A percentile compares a stretch with the other conserved stretches of the same genome.
phyloP scores from a whole-genome alignment of 768 basidiomycete species.

The Suillus spraguei region DNA sequence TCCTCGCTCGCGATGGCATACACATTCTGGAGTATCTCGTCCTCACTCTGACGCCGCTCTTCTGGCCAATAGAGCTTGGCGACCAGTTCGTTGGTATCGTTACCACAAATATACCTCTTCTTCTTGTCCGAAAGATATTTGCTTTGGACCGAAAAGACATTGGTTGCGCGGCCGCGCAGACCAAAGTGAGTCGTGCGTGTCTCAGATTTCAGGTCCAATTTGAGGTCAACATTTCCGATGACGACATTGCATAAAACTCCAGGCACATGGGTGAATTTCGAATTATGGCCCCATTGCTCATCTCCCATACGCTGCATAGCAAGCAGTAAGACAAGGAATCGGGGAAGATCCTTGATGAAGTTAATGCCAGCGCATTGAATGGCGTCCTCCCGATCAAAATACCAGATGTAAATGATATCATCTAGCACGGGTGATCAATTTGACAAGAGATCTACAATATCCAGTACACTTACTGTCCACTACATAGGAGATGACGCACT shows the following conservation, averaged over 20 bases:
- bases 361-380: slow-evolving; percentile 17
- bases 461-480: not conserved
- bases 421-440: not conserved
- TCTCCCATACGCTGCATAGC: slow-evolving; percentile 15
- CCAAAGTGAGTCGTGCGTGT: slow-evolving; percentile 8
- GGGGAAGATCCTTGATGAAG: slow-evolving; percentile 17
- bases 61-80: slow-evolving; percentile 1
- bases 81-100: not conserved
- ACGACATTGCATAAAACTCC: not conserved
- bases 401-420: slow-evolving; percentile 9
- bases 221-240: not conserved
- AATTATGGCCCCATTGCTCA: slow-evolving; percentile 16
- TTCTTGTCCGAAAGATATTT: not conserved
- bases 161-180: slow-evolving; percentile 13
- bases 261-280: not conserved
- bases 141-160: slow-evolving; percentile 6
- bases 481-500: not conserved
- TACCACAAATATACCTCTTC: not conserved
- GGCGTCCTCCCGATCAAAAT: not conserved
- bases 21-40: not conserved
- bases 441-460: not conserved
- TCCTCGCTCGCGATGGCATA: not conserved
- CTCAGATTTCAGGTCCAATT: not conserved
- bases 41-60: not conserved
- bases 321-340: slow-evolving; percentile 13